Conservation (phyloP, 2,329 filamentous ascomycete genomes). For the Parastagonospora avenae region DNA sequence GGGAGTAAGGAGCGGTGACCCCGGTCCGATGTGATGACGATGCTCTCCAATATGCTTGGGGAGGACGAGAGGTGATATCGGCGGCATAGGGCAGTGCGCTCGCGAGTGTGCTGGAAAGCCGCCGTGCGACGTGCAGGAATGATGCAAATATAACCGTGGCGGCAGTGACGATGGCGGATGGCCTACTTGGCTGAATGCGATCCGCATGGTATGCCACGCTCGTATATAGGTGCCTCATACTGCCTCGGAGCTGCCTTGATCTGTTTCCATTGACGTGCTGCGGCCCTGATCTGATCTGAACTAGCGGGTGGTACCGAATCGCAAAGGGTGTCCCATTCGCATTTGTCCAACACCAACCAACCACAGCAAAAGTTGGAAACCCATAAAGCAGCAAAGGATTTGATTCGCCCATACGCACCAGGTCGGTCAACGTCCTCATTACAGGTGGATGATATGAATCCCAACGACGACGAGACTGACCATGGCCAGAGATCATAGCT, state of each 20-base stretch:
- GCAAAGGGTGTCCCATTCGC: background rate
- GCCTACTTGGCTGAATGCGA: background rate
- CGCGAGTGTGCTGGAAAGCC: conserved; percentile 23
- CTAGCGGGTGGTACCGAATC: too few relatives aligned
- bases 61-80: conserved; percentile 23
- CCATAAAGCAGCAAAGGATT: background rate
- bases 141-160: conserved; percentile 31
- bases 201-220: background rate
- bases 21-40: conserved; percentile 16
- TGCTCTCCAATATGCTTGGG: conserved; percentile 21
- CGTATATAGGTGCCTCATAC: background rate
- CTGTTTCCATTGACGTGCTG: too few relatives aligned
- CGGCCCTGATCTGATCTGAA: too few relatives aligned
- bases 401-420: background rate
- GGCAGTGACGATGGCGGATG: conserved; percentile 15
- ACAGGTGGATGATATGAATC: conserved; percentile 3
- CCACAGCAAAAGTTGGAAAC: background rate
- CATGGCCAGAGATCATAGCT: background rate
- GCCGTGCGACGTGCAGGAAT: conserved; percentile 32
- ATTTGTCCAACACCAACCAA: background rate
- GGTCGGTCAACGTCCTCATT: background rate
- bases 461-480: conserved; percentile 1
- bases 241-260: background rate
- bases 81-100: conserved; percentile 20
- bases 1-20: background rate